Percentiles rank a stretch among this genome's conserved stretches.
These are phyloP conservation scores for Ascochyta lentis DNA, from an alignment of 2,329 filamentous ascomycete genomes.

Conservation along the genomic window DNA sequence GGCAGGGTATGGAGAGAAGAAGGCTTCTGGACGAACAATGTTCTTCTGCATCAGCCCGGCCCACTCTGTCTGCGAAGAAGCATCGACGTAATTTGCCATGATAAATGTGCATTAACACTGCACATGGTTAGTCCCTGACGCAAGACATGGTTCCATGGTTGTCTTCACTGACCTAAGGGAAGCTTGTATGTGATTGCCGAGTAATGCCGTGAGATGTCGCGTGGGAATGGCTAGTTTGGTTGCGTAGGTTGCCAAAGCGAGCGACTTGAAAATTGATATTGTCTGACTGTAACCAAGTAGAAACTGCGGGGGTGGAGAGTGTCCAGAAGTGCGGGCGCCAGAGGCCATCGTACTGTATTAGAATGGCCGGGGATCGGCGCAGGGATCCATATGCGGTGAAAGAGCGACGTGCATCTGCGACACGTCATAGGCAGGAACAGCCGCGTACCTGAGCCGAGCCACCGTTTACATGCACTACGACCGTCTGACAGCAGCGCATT, in stretches of 20 bases:
- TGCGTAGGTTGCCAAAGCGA: constrained; percentile 3
- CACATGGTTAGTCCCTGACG: constrained; percentile 21
- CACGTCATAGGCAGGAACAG: constrained; percentile 13
- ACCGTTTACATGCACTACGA: constrained; percentile 5
- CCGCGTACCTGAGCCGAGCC: constrained; percentile 16
- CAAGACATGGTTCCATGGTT: constrained; percentile 4
- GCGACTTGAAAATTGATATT: background rate
- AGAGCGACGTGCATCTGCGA: constrained; percentile 9
- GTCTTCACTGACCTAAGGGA: constrained; percentile 9
- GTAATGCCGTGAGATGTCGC: constrained; percentile 2
- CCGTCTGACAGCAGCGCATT: constrained; percentile 4
- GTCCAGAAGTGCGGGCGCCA: constrained; percentile 4
- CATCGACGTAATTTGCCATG: constrained; percentile 41
- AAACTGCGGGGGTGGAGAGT: constrained; percentile 13
- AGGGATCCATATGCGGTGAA: constrained; percentile 13
- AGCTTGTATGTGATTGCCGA: constrained; percentile 9
- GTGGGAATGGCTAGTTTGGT: background rate
- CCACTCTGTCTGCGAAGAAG: constrained; percentile 40
- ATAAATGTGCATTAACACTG: constrained; percentile 25
- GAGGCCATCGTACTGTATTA: constrained; percentile 1
- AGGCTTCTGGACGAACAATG: constrained; percentile 31
- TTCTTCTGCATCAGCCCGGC: constrained; percentile 39
- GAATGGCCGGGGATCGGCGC: constrained; percentile 12
- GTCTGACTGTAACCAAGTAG: constrained; percentile 2
- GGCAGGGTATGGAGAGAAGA: constrained; percentile 28